Evolutionary conservation across 352 stramenopile species (phyloP).

Genomic region (Pythium graminicola): DNA sequence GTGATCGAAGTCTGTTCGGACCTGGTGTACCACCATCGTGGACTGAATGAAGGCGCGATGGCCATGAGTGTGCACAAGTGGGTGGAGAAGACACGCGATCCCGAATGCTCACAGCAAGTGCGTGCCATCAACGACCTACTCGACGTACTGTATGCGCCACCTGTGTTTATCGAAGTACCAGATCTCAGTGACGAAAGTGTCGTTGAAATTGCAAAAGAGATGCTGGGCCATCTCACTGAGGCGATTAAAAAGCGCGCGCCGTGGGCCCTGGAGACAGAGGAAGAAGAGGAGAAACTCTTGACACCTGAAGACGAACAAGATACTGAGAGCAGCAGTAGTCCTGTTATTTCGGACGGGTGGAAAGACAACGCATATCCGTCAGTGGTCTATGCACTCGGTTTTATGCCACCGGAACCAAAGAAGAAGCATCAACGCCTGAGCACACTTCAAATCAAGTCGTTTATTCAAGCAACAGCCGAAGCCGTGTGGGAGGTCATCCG

Average conservation of each 20-base stretch:
- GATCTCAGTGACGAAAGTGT: slow-evolving; percentile 42
- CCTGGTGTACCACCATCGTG: slow-evolving; percentile 69
- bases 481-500: slow-evolving; percentile 56
- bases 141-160: slow-evolving; percentile 52
- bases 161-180: slow-evolving; percentile 60
- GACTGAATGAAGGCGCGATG: slow-evolving; percentile 76
- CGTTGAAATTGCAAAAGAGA: slow-evolving; percentile 35
- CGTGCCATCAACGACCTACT: slow-evolving; percentile 75
- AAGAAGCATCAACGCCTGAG: slow-evolving; percentile 59
- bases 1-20: slow-evolving; percentile 82
- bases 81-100: slow-evolving; percentile 65
- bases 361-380: slow-evolving; percentile 53
- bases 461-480: slow-evolving; percentile 71
- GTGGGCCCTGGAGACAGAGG: slow-evolving; percentile 47
- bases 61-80: slow-evolving; percentile 86
- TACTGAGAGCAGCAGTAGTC: slow-evolving; percentile 3
- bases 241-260: slow-evolving; percentile 49
- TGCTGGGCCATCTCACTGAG: slow-evolving; percentile 35
- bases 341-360: slow-evolving; percentile 27
- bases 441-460: slow-evolving; percentile 80
- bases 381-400: slow-evolving; percentile 66
- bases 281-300: slow-evolving; percentile 19
- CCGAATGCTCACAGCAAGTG: slow-evolving; percentile 60
- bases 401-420: slow-evolving; percentile 37
- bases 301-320: slow-evolving; percentile 6